These are phyloP conservation scores for Piper betle DNA, from an alignment of 164 flowering plant genomes.

Conservation along the genomic window DNA sequence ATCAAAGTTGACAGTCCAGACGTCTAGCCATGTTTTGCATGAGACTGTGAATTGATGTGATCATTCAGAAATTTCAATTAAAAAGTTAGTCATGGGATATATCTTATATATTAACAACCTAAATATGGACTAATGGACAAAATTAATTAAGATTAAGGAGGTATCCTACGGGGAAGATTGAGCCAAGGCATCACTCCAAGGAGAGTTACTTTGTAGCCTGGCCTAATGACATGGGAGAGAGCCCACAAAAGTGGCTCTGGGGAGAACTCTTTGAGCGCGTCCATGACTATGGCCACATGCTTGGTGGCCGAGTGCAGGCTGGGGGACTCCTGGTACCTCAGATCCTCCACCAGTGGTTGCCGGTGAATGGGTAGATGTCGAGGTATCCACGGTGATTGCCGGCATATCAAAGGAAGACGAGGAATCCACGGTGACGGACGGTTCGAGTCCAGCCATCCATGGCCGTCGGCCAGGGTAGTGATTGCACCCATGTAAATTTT, in stretches of 20 bases:
- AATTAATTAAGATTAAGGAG: not conserved
- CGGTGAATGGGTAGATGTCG: not conserved
- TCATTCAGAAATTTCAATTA: not conserved
- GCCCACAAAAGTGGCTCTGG: constrained; percentile 28
- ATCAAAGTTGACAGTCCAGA: constrained; percentile 20
- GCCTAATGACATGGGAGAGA: constrained; percentile 16
- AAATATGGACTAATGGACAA: not conserved
- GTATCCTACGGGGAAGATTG: constrained; percentile 26
- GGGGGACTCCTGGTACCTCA: constrained; percentile 9
- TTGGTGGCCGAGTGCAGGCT: constrained; percentile 1
- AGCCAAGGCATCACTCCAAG: constrained; percentile 55
- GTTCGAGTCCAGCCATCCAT: not conserved
- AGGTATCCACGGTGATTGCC: not conserved
- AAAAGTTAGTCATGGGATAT: not conserved
- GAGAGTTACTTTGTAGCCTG: constrained; percentile 27
- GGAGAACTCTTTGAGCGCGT: constrained; percentile 27
- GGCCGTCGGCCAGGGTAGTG: not conserved
- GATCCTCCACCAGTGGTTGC: constrained; percentile 4
- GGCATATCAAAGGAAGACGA: not conserved
- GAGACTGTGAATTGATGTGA: constrained; percentile 9
- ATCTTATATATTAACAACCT: too few relatives aligned
- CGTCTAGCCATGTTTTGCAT: constrained; percentile 20
- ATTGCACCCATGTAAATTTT: not conserved
- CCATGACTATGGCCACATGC: constrained; percentile 36
- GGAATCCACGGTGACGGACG: not conserved